Evolutionary conservation across 73 alveolate species (phyloP), one percentile per base, ranked within the genome.

Genomic region (Tetrahymena thermophila): DNA sequence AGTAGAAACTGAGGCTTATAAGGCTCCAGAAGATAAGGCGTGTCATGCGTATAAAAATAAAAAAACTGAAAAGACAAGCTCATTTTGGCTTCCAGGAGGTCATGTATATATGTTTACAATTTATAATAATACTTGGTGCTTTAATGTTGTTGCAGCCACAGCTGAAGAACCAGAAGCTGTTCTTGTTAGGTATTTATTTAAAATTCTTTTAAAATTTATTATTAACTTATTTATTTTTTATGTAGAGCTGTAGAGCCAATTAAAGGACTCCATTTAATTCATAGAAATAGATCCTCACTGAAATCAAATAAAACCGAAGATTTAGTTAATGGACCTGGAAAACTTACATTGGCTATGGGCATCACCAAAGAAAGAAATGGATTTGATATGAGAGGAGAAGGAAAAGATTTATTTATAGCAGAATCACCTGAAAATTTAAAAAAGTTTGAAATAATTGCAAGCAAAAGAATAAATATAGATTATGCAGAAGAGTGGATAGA

Each of bases 401-500:
- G 89, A 71, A 71, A 71, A n/a, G 89, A 71, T n/a, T 71, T 71
- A 71, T 71, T 71, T 71, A 71, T 71, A 9, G 89, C 89, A 23
- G 89, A 71, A 19, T 71, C 89, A 3, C 89, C 89, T 71, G 89
- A 71, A 25, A 71, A 71, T 31, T 13, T 71, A 13, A 71, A 31
- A 28, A 71, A 71, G 13, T 71, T 71, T 71, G 89, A 94, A 28
- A 84, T 85, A 85, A 93, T 37, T 13, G 84, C 94, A 14, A 34
- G 85, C 31, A 56, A 34, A 40, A 21, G 93, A 85, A 94, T 85
- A 23, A 94, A 94, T 85, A 94, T 94, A 38, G 95, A 94, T 35
- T 94, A 94, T 94, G 95, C 94, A 85, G 96, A 85, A 17, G 94
- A 94, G 28, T 94, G 95, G 95, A 25, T 85, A 8, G 96, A 94